Base-by-base conservation (phyloP, 2,329 filamentous ascomycete genomes). In the Didymella pomorum region DNA sequence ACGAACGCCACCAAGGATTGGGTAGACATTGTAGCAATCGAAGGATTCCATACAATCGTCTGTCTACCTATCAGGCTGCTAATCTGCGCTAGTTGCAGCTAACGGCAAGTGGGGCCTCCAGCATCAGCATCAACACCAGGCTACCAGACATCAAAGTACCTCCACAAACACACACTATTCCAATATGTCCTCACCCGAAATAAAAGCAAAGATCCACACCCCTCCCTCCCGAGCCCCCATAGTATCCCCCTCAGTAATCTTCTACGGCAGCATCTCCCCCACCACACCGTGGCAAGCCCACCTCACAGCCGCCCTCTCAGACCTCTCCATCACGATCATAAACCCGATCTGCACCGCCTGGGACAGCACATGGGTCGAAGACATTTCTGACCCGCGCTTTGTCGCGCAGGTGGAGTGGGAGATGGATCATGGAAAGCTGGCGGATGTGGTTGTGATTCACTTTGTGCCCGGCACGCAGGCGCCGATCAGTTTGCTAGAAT, bases 361-460 rank as follows among this genome's bases (percentile, higher is more conserved):
- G 87, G 82, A 87, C 67, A 71, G 68, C 18, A 81, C 77, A 0
- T 89, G 86, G 86, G 68, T 64, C 10, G 84, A 89, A 66, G 81
- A 86, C 47, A 74, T 81, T 18, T 71, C 75, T 0, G 83, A 81
- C 58, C 61, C 67, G 2, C 80, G 78, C 0, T 89, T 84, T 72
- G 76, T 74, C n/a, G 77, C 84, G 56, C 87, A 89, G 71, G 80
- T 85, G 0, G 74, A 80, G 41, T 89, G 87, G 86, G 87, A 89
- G 71, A 79, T 89, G 37, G 80, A 84, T 41, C 83, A 80, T 73
- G 84, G 84, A 63, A 80, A 83, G 14, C 53, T 62, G 1, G 85
- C 86, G 0, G 81, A 84, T 69, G 63, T 88, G 4, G 74, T 89
- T 18, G 82, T 84, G 4, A 76, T 89, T 41, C 85, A 84, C 63